Evolutionary conservation across 495 filamentous ascomycete genomes (phyloP).

Genomic region (Aspergillus sparsus): DNA sequence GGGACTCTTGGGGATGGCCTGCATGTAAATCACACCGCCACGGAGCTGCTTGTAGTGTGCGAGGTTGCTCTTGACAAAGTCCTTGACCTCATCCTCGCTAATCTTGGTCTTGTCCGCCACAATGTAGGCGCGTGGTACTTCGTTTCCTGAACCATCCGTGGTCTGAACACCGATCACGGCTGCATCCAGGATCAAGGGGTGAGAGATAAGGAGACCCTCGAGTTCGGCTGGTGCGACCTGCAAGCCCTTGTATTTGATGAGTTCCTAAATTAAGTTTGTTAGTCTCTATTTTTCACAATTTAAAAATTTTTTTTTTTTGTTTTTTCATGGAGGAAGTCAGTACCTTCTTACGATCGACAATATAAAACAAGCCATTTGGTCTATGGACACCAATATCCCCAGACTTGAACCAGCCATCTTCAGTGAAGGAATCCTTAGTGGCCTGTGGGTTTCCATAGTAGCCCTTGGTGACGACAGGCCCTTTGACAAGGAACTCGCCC

Average conservation of each 20-base stretch:
- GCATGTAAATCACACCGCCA: constrained; percentile 23
- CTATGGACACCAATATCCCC: constrained; percentile 56
- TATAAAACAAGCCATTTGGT: constrained; percentile 48
- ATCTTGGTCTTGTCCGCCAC: constrained; percentile 52
- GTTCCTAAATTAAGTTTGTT: constrained; percentile 48
- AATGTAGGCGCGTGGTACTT: constrained; percentile 74
- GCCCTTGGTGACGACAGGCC: constrained; percentile 50
- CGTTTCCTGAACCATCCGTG: constrained; percentile 59
- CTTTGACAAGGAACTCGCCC: constrained; percentile 68
- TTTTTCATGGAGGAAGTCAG: constrained; percentile 21
- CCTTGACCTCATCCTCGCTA: constrained; percentile 32
- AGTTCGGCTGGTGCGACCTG: constrained; percentile 77
- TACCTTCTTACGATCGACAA: constrained; percentile 61
- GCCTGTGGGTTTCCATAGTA: constrained; percentile 55
- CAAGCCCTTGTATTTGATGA: constrained; percentile 76
- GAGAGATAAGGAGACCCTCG: constrained; percentile 62
- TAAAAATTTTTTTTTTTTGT: not conserved
- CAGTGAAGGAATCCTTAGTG: constrained; percentile 51
- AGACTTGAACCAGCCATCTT: constrained; percentile 60
- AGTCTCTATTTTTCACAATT: not conserved
- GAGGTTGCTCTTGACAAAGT: constrained; percentile 33
- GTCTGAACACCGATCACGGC: constrained; percentile 71
- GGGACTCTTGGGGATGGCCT: constrained; percentile 23
- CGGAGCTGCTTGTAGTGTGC: constrained; percentile 27
- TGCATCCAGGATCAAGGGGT: constrained; percentile 65